Base-by-base conservation (phyloP, 179 eudicot species). In the Silene noctiflora region DNA sequence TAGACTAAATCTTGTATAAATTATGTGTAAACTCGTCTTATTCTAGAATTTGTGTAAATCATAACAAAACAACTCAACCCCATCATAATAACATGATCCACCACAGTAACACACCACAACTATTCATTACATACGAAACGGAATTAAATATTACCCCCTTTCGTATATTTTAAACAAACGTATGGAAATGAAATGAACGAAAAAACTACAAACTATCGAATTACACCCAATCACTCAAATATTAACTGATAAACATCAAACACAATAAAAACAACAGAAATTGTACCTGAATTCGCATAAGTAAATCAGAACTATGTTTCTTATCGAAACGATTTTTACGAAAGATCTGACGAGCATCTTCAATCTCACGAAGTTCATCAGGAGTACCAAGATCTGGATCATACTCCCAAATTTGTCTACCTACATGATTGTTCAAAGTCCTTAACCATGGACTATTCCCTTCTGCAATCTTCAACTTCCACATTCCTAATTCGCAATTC, bases 381-480 rank as follows among this genome's bases (percentile, higher is more conserved):
- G 84, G 84, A 17, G 88, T 81, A 39, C 91, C 94, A 64, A 78
- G 78, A 71, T 72, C 75, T 5, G 81, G 82, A 56, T 83, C 85
- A 77, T 81, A 86, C 88, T 94, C 98, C 98, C 98, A 94, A 33
- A 85, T 5, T 64, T 94, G 98, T 75, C 98, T 83, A 20, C 98
- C 98, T 2, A 85, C 83, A 81, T 92, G 97, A 75, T 86, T 84
- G 82, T 92, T 94, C 27, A 78, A 10, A 17, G 90, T 83, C 72
- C 91, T 83, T 22, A 94, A 80, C 97, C 98, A 93, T 3, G 97
- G 90, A 67, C 76, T 87, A 71, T 81, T 87, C 71, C 97, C 98
- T 76, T 88, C 94, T 0, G 93, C 96, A 64, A 83, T 76, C 83
- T 76, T 75, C 77, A 71, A 63, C 81, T 77, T 87, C 87, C 84